Evolutionary conservation across 805 yeast genomes (phyloP).

Genomic region (Candida odintsovae): DNA sequence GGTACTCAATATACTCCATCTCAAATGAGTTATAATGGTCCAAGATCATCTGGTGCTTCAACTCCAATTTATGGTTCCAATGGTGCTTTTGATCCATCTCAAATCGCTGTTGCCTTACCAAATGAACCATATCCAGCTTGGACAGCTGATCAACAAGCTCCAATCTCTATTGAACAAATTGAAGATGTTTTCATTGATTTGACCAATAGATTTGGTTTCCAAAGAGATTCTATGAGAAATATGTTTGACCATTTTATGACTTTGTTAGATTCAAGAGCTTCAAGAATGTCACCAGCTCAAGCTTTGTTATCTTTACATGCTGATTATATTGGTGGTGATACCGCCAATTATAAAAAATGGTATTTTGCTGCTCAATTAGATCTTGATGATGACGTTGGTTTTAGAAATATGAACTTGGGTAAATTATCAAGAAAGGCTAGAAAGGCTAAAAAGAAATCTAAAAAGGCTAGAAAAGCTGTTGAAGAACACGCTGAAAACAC

Average conservation of each 20-base stretch:
- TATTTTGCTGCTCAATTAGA: constrained; percentile 85
- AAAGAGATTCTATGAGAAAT: constrained; percentile 89
- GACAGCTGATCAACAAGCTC: constrained; percentile 94
- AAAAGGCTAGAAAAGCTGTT: constrained; percentile 65
- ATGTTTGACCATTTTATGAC: constrained; percentile 87
- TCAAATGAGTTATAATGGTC: constrained; percentile 80
- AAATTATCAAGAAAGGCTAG: constrained; percentile 74
- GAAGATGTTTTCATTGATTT: constrained; percentile 83
- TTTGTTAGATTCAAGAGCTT: constrained; percentile 73
- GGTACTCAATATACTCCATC: constrained; percentile 75
- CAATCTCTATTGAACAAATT: constrained; percentile 76
- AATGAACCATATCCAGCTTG: constrained; percentile 98
- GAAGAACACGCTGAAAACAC: constrained; percentile 62
- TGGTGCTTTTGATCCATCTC: constrained; percentile 49
- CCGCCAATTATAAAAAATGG: constrained; percentile 84
- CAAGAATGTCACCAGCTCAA: constrained; percentile 87
- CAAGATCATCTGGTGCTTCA: constrained; percentile 87
- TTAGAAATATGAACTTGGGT: constrained; percentile 74
- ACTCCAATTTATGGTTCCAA: constrained; percentile 85
- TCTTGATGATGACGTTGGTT: constrained; percentile 79
- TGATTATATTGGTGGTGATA: constrained; percentile 83
- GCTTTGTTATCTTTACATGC: constrained; percentile 79
- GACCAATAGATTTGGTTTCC: constrained; percentile 82
- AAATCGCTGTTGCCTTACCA: constrained; percentile 63
- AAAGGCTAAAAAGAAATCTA: constrained; percentile 75